phyloP scores from a whole-genome alignment of 441 rosid species.

The Cnidoscolus chayamansa region DNA sequence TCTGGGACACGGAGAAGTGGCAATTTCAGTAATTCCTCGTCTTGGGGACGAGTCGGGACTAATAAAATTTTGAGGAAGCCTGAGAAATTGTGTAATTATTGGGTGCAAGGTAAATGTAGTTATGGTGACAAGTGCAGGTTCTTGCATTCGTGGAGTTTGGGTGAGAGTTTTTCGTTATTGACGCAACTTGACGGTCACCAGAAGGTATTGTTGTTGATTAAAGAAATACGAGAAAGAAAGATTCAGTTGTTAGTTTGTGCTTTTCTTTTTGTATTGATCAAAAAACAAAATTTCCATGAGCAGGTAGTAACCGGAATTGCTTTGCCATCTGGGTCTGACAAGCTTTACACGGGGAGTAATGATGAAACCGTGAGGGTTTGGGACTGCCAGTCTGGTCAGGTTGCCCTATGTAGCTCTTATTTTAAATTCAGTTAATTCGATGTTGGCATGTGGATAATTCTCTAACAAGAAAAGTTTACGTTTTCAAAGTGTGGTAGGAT shows the following conservation, averaged over 20 bases:
- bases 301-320: constrained; percentile 89
- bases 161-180: constrained; percentile 63
- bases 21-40: constrained; percentile 37
- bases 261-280: constrained; percentile 4
- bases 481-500: not conserved
- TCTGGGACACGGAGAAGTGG: constrained; percentile 50
- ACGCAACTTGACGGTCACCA: constrained; percentile 90
- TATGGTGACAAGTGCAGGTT: constrained; percentile 76
- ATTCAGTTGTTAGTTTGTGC: not conserved
- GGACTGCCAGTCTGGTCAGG: constrained; percentile 98
- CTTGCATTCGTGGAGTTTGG: constrained; percentile 87
- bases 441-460: not conserved
- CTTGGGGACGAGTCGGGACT: constrained; percentile 66
- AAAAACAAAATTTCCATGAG: constrained; percentile 12
- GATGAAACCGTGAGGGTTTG: constrained; percentile 84
- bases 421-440: not conserved
- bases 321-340: constrained; percentile 77
- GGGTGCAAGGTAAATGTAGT: constrained; percentile 81
- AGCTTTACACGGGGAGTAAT: constrained; percentile 86
- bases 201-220: constrained; percentile 36
- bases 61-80: constrained; percentile 44
- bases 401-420: constrained; percentile 17
- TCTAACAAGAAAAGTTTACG: not conserved
- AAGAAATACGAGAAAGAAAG: not conserved
- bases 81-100: constrained; percentile 74